Conservation (phyloP, 768 basidiomycete species). For the Coprinopsis strossmayeri region DNA sequence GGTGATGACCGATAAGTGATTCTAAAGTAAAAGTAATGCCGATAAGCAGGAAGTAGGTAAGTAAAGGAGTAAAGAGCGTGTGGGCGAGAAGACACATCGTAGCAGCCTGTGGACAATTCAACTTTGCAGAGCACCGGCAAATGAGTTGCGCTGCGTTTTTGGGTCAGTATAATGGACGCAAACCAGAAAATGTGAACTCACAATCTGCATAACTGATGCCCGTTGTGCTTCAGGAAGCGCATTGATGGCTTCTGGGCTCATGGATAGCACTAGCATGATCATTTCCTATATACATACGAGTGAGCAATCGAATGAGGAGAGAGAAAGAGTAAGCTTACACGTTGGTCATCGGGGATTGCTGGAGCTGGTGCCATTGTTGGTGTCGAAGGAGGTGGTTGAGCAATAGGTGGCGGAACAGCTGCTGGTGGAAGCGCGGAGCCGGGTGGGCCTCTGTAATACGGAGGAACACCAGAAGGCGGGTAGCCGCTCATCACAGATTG, state of each 20-base stretch:
- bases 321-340: constrained; percentile 21
- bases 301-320: not conserved
- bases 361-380: constrained; percentile 23
- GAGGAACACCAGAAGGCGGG: too few relatives aligned
- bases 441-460: constrained; percentile 19
- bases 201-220: constrained; percentile 74
- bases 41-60: too few relatives aligned
- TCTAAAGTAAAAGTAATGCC: too few relatives aligned
- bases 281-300: constrained; percentile 44
- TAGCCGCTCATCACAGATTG: too few relatives aligned
- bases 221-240: constrained; percentile 73
- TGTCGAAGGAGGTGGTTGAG: constrained; percentile 21
- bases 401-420: constrained; percentile 17
- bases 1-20: too few relatives aligned
- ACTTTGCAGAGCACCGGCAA: too few relatives aligned
- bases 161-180: not conserved
- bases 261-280: constrained; percentile 78
- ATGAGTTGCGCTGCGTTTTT: too few relatives aligned
- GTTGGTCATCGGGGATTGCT: constrained; percentile 47
- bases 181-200: constrained; percentile 23
- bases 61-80: too few relatives aligned
- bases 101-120: too few relatives aligned
- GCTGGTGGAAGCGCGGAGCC: constrained; percentile 11
- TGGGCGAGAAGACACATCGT: too few relatives aligned
- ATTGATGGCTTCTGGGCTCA: constrained; percentile 81